These are phyloP conservation scores for Macrocystidia cucumis DNA, from an alignment of 1,284 basidiomycete genomes.

Conservation along the genomic window DNA sequence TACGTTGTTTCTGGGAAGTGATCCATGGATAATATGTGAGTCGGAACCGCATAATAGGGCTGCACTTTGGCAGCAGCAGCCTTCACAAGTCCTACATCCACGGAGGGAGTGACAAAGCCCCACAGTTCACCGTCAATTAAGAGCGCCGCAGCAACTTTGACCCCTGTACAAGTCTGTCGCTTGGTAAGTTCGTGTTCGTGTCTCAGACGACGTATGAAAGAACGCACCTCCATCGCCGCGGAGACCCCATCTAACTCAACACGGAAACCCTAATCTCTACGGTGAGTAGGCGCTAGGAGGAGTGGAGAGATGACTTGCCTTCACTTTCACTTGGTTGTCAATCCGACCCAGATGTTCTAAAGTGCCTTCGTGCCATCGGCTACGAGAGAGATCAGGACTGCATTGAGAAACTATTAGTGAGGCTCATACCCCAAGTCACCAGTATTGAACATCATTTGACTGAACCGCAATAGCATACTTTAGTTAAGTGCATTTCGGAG, in stretches of 20 bases:
- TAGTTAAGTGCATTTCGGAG: not conserved
- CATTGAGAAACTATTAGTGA: not conserved
- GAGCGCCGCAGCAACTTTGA: constrained; percentile 41
- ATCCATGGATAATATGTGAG: constrained; percentile 31
- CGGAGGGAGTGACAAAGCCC: constrained; percentile 46
- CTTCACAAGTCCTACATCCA: constrained; percentile 30
- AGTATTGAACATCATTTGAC: constrained; percentile 52
- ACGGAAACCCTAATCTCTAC: constrained; percentile 40
- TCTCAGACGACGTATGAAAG: not conserved
- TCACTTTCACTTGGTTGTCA: constrained; percentile 53
- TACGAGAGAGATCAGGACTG: constrained; percentile 7
- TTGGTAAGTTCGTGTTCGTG: constrained; percentile 6
- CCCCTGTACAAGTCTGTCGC: constrained; percentile 30
- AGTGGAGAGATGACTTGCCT: constrained; percentile 17
- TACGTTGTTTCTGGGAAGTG: constrained; percentile 45
- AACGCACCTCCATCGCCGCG: constrained; percentile 44
- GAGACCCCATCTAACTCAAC: constrained; percentile 56
- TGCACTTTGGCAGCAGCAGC: constrained; percentile 38
- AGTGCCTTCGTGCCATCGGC: constrained; percentile 45
- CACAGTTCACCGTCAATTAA: constrained; percentile 45
- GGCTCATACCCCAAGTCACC: constrained; percentile 41
- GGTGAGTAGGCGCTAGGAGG: not conserved
- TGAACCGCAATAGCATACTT: constrained; percentile 13
- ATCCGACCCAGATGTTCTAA: constrained; percentile 49
- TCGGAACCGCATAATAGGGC: constrained; percentile 54